Conservation (phyloP, 129 eudicot genomes). For the Artemisia argyi region DNA sequence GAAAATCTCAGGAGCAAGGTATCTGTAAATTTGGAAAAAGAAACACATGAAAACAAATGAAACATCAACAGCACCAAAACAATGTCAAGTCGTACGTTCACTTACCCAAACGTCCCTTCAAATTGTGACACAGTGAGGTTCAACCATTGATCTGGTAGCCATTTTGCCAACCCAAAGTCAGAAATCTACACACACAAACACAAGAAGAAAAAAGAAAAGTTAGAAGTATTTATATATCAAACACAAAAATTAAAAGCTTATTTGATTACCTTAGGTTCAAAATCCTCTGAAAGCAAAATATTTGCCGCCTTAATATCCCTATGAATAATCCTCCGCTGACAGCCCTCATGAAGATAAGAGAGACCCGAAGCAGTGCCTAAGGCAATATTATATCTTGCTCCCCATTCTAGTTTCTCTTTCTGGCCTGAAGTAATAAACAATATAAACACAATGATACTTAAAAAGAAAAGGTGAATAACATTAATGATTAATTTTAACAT, state of each 20-base stretch:
- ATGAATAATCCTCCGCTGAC: constrained; percentile 86
- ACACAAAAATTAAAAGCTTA: too few relatives aligned
- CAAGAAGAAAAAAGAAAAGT: too few relatives aligned
- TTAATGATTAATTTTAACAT: neutral
- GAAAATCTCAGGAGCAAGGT: constrained; percentile 94
- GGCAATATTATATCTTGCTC: constrained; percentile 59
- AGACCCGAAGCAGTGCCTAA: constrained; percentile 79
- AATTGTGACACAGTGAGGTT: constrained; percentile 68
- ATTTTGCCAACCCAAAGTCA: constrained; percentile 94
- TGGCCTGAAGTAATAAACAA: constrained; percentile 39
- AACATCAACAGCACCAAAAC: neutral
- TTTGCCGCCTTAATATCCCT: constrained; percentile 90
- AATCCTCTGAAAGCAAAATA: constrained; percentile 75
- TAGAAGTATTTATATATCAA: too few relatives aligned
- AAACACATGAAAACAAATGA: constrained; percentile 1
- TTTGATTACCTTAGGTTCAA: constrained; percentile 71
- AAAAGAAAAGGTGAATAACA: neutral
- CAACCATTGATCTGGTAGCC: constrained; percentile 97
- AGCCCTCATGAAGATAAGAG: constrained; percentile 88
- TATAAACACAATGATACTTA: constrained; percentile 2
- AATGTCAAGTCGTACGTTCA: too few relatives aligned
- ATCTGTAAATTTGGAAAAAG: constrained; percentile 43
- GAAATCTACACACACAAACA: constrained; percentile 50
- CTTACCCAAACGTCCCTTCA: constrained; percentile 89
- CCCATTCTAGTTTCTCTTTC: constrained; percentile 66